Conservation (phyloP, 768 basidiomycete species). For the Termitomyces sp. region DNA sequence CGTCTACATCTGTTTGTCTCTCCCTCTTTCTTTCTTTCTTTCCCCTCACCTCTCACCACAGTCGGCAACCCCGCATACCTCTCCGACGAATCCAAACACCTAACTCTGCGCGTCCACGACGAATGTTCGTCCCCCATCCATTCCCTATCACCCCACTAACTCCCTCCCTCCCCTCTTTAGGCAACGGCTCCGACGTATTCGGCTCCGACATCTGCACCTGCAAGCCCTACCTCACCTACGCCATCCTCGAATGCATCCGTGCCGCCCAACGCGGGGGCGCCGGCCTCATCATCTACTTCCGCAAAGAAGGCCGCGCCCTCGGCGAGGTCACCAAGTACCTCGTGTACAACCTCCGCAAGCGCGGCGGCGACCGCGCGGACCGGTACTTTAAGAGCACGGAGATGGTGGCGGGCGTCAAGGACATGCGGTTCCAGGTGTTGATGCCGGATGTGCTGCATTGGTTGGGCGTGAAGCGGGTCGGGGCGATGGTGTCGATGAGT, state of each 20-base stretch:
- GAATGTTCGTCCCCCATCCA: conserved; percentile 53
- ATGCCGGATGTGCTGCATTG: conserved; percentile 98
- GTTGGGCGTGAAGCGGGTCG: conserved; percentile 87
- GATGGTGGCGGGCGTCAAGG: conserved; percentile 90
- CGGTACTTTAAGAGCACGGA: conserved; percentile 94
- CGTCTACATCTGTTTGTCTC: conserved; percentile 76
- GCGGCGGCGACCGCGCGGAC: conserved; percentile 88
- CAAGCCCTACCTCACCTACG: conserved; percentile 89
- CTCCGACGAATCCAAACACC: conserved; percentile 68
- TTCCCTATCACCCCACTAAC: background rate
- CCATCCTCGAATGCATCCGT: conserved; percentile 90
- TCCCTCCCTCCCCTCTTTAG: conserved; percentile 25
- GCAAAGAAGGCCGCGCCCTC: conserved; percentile 88
- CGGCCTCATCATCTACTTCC: conserved; percentile 90
- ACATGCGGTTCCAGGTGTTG: conserved; percentile 90
- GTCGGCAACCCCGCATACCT: conserved; percentile 82
- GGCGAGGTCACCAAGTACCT: conserved; percentile 96
- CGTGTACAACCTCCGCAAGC: conserved; percentile 95
- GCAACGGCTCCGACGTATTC: conserved; percentile 94
- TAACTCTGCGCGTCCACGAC: conserved; percentile 89
- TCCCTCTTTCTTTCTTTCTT: no score
- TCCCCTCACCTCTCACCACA: conserved; percentile 17
- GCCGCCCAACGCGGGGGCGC: conserved; percentile 71
- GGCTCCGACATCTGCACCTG: conserved; percentile 91
- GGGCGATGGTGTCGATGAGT: conserved; percentile 88